Conservation (phyloP, 306 rosid species). For the Pueraria montana region DNA sequence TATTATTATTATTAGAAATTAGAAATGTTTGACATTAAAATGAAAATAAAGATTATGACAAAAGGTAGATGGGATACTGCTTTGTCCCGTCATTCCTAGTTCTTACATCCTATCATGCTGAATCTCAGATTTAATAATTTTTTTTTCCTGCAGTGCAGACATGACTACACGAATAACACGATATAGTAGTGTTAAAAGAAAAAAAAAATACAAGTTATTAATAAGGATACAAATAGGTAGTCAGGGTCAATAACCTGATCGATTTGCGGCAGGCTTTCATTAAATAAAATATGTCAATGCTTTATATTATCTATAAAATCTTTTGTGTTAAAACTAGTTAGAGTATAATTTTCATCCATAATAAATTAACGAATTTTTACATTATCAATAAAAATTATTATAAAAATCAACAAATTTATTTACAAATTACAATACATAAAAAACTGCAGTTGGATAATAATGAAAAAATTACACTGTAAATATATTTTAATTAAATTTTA, state of each 20-base stretch:
- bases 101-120: slow-evolving; percentile 12
- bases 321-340: too few relatives aligned
- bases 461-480: too few relatives aligned
- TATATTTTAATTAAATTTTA: too few relatives aligned
- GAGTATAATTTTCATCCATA: not conserved
- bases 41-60: not conserved
- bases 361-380: too few relatives aligned
- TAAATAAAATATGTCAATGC: not conserved
- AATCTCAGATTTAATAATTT: slow-evolving; percentile 37
- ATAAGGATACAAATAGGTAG: not conserved
- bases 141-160: slow-evolving; percentile 46
- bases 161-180: slow-evolving; percentile 51
- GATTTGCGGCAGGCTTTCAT: not conserved
- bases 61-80: slow-evolving; percentile 19
- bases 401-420: too few relatives aligned
- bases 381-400: too few relatives aligned
- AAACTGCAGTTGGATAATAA: too few relatives aligned
- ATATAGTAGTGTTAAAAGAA: not conserved
- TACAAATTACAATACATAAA: too few relatives aligned
- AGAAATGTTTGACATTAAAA: not conserved
- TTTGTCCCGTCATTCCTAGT: slow-evolving; percentile 32
- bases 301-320: not conserved
- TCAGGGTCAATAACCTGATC: not conserved
- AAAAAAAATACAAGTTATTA: not conserved
- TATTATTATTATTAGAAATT: not conserved